A percentile compares a stretch with the other conserved stretches of the same genome.
phyloP scores from a whole-genome alignment of 1,139 yeast genomes.

The Debaryomyces sp. region DNA sequence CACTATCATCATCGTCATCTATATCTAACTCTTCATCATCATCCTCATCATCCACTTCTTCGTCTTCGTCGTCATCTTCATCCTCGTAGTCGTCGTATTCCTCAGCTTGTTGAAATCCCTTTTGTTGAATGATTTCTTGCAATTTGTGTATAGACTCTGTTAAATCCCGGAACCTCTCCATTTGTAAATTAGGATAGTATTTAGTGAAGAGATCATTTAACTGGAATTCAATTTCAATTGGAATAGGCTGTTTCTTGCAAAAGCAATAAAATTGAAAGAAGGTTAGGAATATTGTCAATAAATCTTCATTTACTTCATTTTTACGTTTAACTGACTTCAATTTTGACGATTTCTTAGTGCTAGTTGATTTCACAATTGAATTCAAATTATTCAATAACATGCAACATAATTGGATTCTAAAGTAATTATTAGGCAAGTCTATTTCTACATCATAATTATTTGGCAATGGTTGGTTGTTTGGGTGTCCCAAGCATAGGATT shows the following conservation, averaged over 20 bases:
- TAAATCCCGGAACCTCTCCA: conserved; percentile 41
- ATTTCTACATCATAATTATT: conserved; percentile 36
- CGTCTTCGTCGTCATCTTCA: conserved; percentile 19
- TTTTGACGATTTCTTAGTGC: conserved; percentile 3
- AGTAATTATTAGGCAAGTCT: conserved; percentile 72
- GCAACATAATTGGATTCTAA: conserved; percentile 62
- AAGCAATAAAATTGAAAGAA: conserved; percentile 77
- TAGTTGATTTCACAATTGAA: conserved; percentile 8
- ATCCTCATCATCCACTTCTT: conserved; percentile 4
- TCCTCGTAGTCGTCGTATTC: conserved; percentile 19
- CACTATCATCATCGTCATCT: conserved; percentile 23
- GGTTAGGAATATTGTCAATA: conserved; percentile 51
- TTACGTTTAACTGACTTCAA: conserved; percentile 5
- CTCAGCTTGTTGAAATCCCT: conserved; percentile 16
- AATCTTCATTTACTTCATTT: conserved; percentile 20
- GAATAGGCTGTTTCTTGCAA: conserved; percentile 65
- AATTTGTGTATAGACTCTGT: conserved; percentile 45
- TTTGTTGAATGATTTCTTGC: conserved; percentile 23
- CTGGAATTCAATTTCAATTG: conserved; percentile 63
- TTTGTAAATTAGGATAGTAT: conserved; percentile 20
- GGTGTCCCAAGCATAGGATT: conserved; percentile 70
- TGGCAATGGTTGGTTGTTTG: conserved; percentile 61
- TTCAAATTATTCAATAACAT: conserved; percentile 25
- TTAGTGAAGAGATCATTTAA: conserved; percentile 48
- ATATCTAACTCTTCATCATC: conserved; percentile 22